A percentile compares a stretch with the other conserved stretches of the same genome.
Conservation (phyloP, 306 rosid genomes). For the Vigna angularis region DNA sequence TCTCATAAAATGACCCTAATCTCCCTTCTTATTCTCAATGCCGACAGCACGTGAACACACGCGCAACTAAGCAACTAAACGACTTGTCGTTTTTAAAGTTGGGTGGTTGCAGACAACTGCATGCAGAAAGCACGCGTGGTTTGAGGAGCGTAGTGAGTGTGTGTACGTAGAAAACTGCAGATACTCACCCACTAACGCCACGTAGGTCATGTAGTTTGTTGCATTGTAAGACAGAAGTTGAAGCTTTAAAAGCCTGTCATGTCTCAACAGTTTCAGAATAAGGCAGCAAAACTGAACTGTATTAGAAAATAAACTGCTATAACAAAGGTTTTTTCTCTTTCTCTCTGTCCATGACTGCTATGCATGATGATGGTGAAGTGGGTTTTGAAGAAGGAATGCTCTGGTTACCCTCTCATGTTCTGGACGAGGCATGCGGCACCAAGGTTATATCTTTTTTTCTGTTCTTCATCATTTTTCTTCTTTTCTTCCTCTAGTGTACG, state of each 20-base stretch:
- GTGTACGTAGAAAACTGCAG: not conserved
- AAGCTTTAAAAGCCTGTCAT: conserved; percentile 53
- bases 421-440: conserved; percentile 39
- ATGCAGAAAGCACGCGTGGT: conserved; percentile 17
- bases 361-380: conserved; percentile 52
- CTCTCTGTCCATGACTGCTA: conserved; percentile 52
- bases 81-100: conserved; percentile 10
- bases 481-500: no score
- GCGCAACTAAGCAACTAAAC: conserved; percentile 13
- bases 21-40: not conserved
- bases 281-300: conserved; percentile 35
- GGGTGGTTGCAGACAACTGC: not conserved
- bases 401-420: conserved; percentile 68
- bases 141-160: not conserved
- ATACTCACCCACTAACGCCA: conserved; percentile 4
- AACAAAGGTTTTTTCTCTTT: not conserved
- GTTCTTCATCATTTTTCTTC: no score
- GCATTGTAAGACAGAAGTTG: conserved; percentile 65
- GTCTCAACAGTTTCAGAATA: conserved; percentile 44
- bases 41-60: not conserved
- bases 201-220: conserved; percentile 38
- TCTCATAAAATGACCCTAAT: not conserved
- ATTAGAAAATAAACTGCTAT: not conserved
- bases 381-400: conserved; percentile 67
- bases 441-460: no score